Percentiles rank a stretch among this genome's conserved stretches.
Conservation (phyloP, 2,329 filamentous ascomycete species). For the Trichoderma atroviride region DNA sequence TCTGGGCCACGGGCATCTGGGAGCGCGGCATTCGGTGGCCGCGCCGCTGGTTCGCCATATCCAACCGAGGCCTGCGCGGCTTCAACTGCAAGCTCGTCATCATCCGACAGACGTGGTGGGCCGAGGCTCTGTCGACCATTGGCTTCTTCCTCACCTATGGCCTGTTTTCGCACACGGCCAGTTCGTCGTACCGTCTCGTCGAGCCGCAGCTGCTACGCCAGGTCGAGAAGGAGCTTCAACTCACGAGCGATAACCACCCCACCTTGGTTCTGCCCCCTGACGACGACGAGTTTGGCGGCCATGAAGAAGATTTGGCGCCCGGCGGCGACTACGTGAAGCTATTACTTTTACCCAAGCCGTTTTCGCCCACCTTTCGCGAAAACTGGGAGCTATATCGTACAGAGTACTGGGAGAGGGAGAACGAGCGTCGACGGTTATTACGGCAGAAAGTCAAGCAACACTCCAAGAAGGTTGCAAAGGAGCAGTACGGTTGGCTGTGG, state of each 20-base stretch:
- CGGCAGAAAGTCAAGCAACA: constrained; percentile 69
- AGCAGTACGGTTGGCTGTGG: constrained; percentile 77
- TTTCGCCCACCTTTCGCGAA: constrained; percentile 90
- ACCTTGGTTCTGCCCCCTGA: constrained; percentile 48
- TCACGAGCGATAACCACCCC: constrained; percentile 47
- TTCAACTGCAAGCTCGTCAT: constrained; percentile 98
- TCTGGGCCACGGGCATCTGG: constrained; percentile 97
- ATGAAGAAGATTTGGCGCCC: constrained; percentile 87
- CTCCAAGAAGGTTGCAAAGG: constrained; percentile 67
- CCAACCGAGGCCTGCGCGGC: constrained; percentile 83
- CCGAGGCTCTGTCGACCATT: constrained; percentile 71
- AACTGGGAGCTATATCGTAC: constrained; percentile 95
- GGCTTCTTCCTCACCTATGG: constrained; percentile 79
- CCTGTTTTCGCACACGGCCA: constrained; percentile 67
- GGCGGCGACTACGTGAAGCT: constrained; percentile 93
- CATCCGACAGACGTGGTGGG: constrained; percentile 79
- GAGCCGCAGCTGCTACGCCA: constrained; percentile 65
- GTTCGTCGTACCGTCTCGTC: constrained; percentile 75
- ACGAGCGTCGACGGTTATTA: constrained; percentile 78
- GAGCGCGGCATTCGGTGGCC: constrained; percentile 95
- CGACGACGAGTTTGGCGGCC: constrained; percentile 66
- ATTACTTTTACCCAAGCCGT: constrained; percentile 87
- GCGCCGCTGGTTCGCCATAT: constrained; percentile 82
- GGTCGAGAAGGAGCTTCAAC: constrained; percentile 60
- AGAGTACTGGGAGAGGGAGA: constrained; percentile 97